Percentiles rank a stretch among this genome's conserved stretches.
Evolutionary conservation across 352 stramenopile genomes (phyloP).

Genomic region (Phytophthora pisi): DNA sequence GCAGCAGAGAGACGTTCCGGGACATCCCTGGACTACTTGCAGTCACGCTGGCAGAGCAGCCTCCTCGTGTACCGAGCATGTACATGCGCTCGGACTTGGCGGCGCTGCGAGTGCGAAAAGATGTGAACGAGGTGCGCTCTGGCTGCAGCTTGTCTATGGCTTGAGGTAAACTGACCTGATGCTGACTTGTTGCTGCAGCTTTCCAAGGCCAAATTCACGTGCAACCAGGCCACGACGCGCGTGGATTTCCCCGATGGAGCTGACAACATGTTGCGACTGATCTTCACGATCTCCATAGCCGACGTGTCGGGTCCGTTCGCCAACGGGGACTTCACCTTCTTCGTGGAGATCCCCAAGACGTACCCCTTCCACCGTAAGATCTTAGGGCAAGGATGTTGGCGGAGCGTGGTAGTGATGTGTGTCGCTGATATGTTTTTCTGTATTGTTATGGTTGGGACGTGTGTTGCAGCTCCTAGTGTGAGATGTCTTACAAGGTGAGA

Average conservation of each 20-base stretch:
- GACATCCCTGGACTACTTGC: background rate
- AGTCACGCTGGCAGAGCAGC: slow-evolving; percentile 11
- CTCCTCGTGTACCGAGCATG: slow-evolving; percentile 34
- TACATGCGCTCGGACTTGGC: slow-evolving; percentile 84
- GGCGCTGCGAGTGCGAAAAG: slow-evolving; percentile 80
- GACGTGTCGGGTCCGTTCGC: slow-evolving; percentile 76
- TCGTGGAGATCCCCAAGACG: slow-evolving; percentile 86
- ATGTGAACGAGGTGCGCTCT: slow-evolving; percentile 77
- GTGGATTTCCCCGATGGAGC: slow-evolving; percentile 85
- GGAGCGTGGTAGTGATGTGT: background rate
- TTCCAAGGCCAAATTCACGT: slow-evolving; percentile 83
- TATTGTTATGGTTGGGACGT: background rate
- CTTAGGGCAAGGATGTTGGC: background rate
- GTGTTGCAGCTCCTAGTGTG: slow-evolving; percentile 65
- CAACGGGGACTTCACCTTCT: slow-evolving; percentile 88
- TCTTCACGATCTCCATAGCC: slow-evolving; percentile 82
- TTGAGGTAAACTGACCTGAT: slow-evolving; percentile 12
- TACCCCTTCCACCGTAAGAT: slow-evolving; percentile 84
- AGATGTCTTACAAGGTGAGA: slow-evolving; percentile 69
- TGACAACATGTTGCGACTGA: slow-evolving; percentile 81
- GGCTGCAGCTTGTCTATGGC: background rate
- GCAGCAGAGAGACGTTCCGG: background rate
- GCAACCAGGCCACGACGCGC: slow-evolving; percentile 72
- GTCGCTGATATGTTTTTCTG: background rate
- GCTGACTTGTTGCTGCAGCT: slow-evolving; percentile 44